Conservation (phyloP, 495 filamentous ascomycete species). For the Collariella sp. region DNA sequence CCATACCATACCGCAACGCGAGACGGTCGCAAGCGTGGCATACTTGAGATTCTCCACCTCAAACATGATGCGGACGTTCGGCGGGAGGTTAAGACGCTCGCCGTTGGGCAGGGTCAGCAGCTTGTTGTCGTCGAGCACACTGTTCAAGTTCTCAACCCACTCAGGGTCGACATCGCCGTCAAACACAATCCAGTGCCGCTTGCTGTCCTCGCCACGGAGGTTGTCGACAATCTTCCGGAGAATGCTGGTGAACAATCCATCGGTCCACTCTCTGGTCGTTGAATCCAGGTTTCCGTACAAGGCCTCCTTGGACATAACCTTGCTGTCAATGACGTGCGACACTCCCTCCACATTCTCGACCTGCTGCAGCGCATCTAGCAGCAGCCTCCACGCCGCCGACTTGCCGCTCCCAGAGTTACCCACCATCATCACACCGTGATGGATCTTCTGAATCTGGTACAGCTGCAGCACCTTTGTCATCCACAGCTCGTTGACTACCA, state of each 20-base stretch:
- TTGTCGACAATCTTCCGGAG: constrained; percentile 98
- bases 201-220: constrained; percentile 88
- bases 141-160: constrained; percentile 99
- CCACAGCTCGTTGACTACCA: constrained; percentile 87
- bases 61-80: constrained; percentile 98
- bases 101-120: constrained; percentile 93
- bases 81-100: constrained; percentile 85
- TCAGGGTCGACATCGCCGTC: constrained; percentile 98
- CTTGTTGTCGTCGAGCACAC: constrained; percentile 98
- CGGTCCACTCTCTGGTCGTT: constrained; percentile 96
- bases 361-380: constrained; percentile 86
- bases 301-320: constrained; percentile 98
- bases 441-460: constrained; percentile 93
- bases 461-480: constrained; percentile 93
- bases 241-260: constrained; percentile 96
- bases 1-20: constrained; percentile 99
- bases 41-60: constrained; percentile 99
- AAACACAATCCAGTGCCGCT: constrained; percentile 98
- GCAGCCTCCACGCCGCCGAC: constrained; percentile 84
- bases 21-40: constrained; percentile 92
- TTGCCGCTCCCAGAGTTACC: constrained; percentile 92
- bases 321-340: constrained; percentile 95
- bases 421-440: constrained; percentile 99
- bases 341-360: constrained; percentile 89
- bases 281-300: constrained; percentile 93